Conservation (phyloP, 202 grass and related monocot species). For the Elaeis oleifera region DNA sequence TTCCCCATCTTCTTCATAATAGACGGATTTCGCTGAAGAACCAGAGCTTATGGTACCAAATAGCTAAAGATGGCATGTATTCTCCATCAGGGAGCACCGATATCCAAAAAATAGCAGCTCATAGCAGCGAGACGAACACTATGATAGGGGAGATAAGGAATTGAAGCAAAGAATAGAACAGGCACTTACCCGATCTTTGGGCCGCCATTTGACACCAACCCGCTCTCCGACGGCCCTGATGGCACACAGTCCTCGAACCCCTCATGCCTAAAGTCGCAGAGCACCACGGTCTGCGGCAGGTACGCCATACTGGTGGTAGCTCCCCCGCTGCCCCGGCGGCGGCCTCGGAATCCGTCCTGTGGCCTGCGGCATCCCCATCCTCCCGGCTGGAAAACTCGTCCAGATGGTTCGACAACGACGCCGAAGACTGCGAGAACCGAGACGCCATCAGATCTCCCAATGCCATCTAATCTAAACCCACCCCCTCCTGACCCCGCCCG, state of each 20-base stretch:
- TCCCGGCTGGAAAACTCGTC: constrained; percentile 18
- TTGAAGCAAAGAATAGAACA: neutral
- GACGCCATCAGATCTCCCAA: constrained; percentile 98
- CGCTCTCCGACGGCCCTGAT: constrained; percentile 45
- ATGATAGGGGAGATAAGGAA: neutral
- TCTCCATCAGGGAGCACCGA: no score
- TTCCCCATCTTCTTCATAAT: no score
- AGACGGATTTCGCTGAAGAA: no score
- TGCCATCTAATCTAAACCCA: constrained; percentile 50
- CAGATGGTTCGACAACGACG: constrained; percentile 25
- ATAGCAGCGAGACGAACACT: no score
- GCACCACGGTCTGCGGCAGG: constrained; percentile 58
- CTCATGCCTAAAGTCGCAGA: constrained; percentile 67
- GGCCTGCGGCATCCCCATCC: constrained; percentile 8
- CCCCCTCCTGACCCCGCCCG: neutral
- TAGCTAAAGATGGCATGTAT: no score
- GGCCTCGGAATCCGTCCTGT: constrained; percentile 14
- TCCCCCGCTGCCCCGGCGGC: neutral
- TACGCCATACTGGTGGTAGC: constrained; percentile 27
- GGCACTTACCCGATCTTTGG: constrained; percentile 75
- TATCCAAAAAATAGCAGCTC: no score
- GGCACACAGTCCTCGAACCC: constrained; percentile 53
- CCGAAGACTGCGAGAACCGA: constrained; percentile 51
- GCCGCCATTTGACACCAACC: constrained; percentile 79
- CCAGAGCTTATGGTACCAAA: no score